Conservation (phyloP, 2,329 filamentous ascomycete genomes). For the Diaporthe caulivora region DNA sequence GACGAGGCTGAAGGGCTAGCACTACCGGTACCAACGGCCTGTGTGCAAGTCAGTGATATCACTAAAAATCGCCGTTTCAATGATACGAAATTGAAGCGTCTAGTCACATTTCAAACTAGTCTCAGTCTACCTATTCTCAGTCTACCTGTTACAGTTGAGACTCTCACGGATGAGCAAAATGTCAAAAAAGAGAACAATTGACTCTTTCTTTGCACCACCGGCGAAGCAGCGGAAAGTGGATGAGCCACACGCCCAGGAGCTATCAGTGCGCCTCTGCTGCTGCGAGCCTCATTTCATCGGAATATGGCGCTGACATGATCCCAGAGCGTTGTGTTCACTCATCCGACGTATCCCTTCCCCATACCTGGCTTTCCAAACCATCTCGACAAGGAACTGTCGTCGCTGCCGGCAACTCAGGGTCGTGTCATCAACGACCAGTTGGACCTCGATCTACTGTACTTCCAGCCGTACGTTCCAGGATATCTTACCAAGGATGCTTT, state of each 20-base stretch:
- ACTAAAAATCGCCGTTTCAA: not conserved
- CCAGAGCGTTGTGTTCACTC: slow-evolving; percentile 51
- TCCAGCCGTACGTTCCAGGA: slow-evolving; percentile 77
- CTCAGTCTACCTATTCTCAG: not conserved
- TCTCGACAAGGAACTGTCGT: slow-evolving; percentile 54
- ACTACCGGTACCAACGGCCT: slow-evolving; percentile 1
- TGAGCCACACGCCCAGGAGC: slow-evolving; percentile 16
- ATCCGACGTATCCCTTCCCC: slow-evolving; percentile 63
- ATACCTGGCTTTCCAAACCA: slow-evolving; percentile 58
- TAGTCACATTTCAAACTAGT: not conserved
- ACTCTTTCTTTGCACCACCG: slow-evolving; percentile 74
- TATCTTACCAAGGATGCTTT: slow-evolving; percentile 72
- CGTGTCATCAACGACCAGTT: slow-evolving; percentile 73
- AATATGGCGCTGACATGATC: slow-evolving; percentile 16
- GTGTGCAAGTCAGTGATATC: slow-evolving; percentile 37
- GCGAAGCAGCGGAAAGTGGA: slow-evolving; percentile 52
- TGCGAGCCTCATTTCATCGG: not conserved
- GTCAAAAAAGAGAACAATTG: slow-evolving; percentile 72
- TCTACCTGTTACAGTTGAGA: too few species aligned
- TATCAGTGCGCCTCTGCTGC: slow-evolving; percentile 29
- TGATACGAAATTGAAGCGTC: not conserved
- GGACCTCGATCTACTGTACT: slow-evolving; percentile 81
- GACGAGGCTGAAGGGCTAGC: slow-evolving; percentile 39
- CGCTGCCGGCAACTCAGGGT: slow-evolving; percentile 64
- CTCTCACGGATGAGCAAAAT: slow-evolving; percentile 39